Conservation (phyloP, 306 rosid genomes). For the Urtica urens region DNA sequence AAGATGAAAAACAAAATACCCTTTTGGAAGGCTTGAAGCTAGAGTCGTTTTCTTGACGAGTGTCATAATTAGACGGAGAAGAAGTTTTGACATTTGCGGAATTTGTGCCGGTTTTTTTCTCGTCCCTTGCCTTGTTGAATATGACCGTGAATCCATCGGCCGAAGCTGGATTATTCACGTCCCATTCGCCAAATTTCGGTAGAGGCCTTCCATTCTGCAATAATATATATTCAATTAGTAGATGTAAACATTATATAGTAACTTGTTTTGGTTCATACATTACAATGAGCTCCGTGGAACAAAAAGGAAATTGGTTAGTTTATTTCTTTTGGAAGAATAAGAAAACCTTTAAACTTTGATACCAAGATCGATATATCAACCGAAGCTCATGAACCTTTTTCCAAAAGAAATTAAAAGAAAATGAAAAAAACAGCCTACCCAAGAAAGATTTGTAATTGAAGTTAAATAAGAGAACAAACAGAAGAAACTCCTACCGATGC, state of each 20-base stretch:
- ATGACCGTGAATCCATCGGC: constrained; percentile 73
- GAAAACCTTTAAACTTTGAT: no score
- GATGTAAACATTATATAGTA: no score
- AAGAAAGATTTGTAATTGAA: no score
- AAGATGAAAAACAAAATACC: constrained; percentile 18
- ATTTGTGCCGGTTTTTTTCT: constrained; percentile 51
- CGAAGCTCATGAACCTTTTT: no score
- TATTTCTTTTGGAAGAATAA: no score
- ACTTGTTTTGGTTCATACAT: no score
- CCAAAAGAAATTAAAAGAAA: no score
- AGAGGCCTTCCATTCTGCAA: constrained; percentile 41
- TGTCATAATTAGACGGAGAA: constrained; percentile 16
- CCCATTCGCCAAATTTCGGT: constrained; percentile 95
- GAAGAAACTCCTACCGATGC: constrained; percentile 11
- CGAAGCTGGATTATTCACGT: constrained; percentile 70
- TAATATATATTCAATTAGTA: no score
- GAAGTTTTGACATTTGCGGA: constrained; percentile 17
- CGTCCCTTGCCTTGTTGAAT: constrained; percentile 68
- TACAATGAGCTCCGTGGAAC: no score
- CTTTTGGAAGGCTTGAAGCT: constrained; percentile 22
- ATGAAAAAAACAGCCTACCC: no score
- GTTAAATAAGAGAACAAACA: background rate
- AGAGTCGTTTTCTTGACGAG: constrained; percentile 19
- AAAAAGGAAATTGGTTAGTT: no score
- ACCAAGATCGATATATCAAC: no score